A percentile compares a stretch with the other conserved stretches of the same genome.
Conservation (phyloP, 2,329 filamentous ascomycete species). For the Westerdykella sp. region DNA sequence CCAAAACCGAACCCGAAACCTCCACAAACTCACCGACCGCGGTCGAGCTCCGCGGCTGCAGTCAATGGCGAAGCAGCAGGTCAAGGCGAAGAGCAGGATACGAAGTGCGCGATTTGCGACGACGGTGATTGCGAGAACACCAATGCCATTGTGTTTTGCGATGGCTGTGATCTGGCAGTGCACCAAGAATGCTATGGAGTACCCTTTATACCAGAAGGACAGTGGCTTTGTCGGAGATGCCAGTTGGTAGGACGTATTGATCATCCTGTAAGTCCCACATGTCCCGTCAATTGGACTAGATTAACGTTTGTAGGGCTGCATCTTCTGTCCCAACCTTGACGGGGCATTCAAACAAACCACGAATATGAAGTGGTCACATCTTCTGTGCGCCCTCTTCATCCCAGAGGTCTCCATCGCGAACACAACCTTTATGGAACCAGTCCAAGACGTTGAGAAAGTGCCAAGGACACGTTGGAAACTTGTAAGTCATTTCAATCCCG, state of each 20-base stretch:
- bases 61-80: conserved; percentile 86
- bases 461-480: conserved; percentile 91
- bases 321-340: conserved; percentile 96
- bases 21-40: conserved; percentile 84
- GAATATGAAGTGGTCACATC: conserved; percentile 90
- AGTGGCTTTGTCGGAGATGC: conserved; percentile 97
- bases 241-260: conserved; percentile 77
- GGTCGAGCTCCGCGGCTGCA: conserved; percentile 88
- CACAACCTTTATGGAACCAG: conserved; percentile 94
- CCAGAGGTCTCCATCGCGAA: conserved; percentile 94
- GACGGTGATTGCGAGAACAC: conserved; percentile 99
- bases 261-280: conserved; percentile 23
- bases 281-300: background rate
- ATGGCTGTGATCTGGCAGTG: conserved; percentile 93
- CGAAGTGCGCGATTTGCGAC: conserved; percentile 95
- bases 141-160: conserved; percentile 98
- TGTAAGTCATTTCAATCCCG: conserved; percentile 22
- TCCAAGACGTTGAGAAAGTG: conserved; percentile 96
- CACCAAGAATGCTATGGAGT: conserved; percentile 99
- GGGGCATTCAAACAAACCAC: conserved; percentile 98
- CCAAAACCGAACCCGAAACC: conserved; percentile 96
- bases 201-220: conserved; percentile 95
- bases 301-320: conserved; percentile 52
- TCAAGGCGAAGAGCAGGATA: conserved; percentile 86
- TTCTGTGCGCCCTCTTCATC: conserved; percentile 97